These are phyloP conservation scores for Phaseolus lunatus DNA, from an alignment of 306 rosid genomes.

Conservation along the genomic window DNA sequence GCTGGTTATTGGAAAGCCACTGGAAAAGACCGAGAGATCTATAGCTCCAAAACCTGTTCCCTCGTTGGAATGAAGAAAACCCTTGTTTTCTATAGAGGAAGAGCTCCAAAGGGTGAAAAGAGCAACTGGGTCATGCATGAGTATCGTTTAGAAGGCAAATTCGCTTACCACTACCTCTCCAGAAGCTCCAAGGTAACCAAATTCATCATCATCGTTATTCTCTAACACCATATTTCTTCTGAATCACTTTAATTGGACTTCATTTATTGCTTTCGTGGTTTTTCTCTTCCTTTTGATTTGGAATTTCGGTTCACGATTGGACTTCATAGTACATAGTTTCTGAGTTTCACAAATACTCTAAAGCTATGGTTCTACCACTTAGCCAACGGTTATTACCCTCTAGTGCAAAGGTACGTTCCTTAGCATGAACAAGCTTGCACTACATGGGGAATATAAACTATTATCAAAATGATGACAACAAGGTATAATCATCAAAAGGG, in stretches of 20 bases:
- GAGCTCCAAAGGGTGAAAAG: constrained; percentile 91
- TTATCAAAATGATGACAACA: constrained; percentile 14
- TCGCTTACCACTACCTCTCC: constrained; percentile 80
- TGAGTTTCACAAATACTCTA: neutral
- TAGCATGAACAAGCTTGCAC: constrained; percentile 21
- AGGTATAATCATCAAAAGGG: constrained; percentile 29
- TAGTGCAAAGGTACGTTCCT: constrained; percentile 28
- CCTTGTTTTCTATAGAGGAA: constrained; percentile 77
- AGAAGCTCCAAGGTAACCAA: constrained; percentile 62
- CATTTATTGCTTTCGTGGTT: neutral
- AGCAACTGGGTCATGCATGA: constrained; percentile 96
- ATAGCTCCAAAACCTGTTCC: constrained; percentile 65
- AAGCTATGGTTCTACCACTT: neutral
- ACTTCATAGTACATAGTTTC: neutral
- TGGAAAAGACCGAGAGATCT: constrained; percentile 84
- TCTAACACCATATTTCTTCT: neutral
- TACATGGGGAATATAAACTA: constrained; percentile 40
- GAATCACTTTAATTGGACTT: neutral
- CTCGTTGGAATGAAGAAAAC: constrained; percentile 95
- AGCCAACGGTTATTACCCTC: neutral
- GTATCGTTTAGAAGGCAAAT: constrained; percentile 88
- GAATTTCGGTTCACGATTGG: constrained; percentile 19
- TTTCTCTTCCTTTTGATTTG: neutral
- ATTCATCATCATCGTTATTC: neutral
- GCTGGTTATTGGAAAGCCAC: constrained; percentile 98